Evolutionary conservation across 1,284 basidiomycete species (phyloP).

Genomic region (Cronartium quercuum): DNA sequence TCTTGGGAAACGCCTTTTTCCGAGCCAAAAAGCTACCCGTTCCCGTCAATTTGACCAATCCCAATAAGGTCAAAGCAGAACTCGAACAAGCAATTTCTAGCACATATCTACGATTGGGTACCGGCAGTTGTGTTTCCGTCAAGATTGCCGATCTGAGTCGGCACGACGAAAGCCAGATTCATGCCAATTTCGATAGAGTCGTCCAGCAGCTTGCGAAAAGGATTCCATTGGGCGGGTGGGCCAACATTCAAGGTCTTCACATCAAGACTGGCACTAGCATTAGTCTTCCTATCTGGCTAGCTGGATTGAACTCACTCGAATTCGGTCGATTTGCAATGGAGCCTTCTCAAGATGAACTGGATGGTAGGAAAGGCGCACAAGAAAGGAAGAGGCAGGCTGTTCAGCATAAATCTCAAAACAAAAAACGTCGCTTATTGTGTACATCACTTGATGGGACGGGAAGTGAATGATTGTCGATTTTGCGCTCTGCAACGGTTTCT

Average conservation of each 20-base stretch:
- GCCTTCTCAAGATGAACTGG: constrained; percentile 49
- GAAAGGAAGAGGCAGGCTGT: constrained; percentile 29
- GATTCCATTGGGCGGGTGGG: constrained; percentile 72
- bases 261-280: constrained; percentile 82
- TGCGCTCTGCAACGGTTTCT: too few species aligned
- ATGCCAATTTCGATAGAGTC: constrained; percentile 71
- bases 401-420: constrained; percentile 40
- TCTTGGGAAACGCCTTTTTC: constrained; percentile 86
- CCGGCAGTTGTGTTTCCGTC: constrained; percentile 67
- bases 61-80: constrained; percentile 80
- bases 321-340: constrained; percentile 62
- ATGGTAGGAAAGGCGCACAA: constrained; percentile 47
- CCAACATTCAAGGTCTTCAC: constrained; percentile 80
- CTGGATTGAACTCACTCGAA: constrained; percentile 60
- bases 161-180: constrained; percentile 65
- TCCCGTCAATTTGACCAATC: constrained; percentile 69
- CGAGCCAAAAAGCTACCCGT: constrained; percentile 93
- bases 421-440: not conserved
- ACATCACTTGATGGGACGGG: constrained; percentile 42
- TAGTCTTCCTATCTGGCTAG: constrained; percentile 85
- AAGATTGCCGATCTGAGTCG: constrained; percentile 69
- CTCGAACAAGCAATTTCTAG: constrained; percentile 82
- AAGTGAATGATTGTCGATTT: too few species aligned
- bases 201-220: constrained; percentile 67
- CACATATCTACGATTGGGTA: constrained; percentile 87